Evolutionary conservation across 2,329 filamentous ascomycete species (phyloP).

Genomic region (Arthrobotrys sphaeroides): DNA sequence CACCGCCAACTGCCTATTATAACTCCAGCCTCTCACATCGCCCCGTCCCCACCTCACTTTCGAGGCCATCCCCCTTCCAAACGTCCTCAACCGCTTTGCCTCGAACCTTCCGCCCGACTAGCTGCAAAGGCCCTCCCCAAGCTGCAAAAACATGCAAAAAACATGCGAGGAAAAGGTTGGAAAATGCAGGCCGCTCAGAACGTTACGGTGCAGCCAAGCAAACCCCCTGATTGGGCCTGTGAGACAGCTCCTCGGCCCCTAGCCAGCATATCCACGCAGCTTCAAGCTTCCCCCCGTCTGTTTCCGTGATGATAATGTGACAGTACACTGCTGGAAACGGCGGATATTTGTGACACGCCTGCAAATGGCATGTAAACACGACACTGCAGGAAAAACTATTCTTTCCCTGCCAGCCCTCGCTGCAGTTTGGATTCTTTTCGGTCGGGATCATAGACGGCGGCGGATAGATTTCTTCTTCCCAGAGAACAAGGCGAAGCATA

Average conservation of each 20-base stretch:
- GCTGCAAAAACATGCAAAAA: conserved; percentile 17
- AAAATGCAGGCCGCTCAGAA: conserved; percentile 14
- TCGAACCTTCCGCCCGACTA: conserved; percentile 9
- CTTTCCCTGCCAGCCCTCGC: conserved; percentile 12
- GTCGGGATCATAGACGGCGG: conserved; percentile 6
- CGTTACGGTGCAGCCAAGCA: conserved; percentile 14
- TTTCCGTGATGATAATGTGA: conserved; percentile 39
- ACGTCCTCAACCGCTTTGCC: conserved; percentile 9
- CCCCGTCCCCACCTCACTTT: conserved; percentile 1
- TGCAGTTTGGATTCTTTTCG: too few species aligned
- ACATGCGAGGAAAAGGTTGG: too few species aligned
- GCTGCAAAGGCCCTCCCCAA: conserved; percentile 2
- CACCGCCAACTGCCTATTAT: conserved; percentile 41
- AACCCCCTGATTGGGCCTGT: conserved; percentile 39
- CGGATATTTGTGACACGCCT: conserved; percentile 31
- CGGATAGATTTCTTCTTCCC: not conserved
- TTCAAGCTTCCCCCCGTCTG: conserved; percentile 25
- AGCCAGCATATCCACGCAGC: conserved; percentile 44
- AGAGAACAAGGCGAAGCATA: conserved; percentile 39
- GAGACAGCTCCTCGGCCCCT: conserved; percentile 29
- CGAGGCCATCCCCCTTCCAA: not conserved
- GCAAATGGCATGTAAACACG: conserved; percentile 52
- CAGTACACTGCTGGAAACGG: conserved; percentile 14
- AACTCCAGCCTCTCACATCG: conserved; percentile 4
- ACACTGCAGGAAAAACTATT: conserved; percentile 11